phyloP scores from a whole-genome alignment of 306 rosid species.

The Trifolium fragiferum region DNA sequence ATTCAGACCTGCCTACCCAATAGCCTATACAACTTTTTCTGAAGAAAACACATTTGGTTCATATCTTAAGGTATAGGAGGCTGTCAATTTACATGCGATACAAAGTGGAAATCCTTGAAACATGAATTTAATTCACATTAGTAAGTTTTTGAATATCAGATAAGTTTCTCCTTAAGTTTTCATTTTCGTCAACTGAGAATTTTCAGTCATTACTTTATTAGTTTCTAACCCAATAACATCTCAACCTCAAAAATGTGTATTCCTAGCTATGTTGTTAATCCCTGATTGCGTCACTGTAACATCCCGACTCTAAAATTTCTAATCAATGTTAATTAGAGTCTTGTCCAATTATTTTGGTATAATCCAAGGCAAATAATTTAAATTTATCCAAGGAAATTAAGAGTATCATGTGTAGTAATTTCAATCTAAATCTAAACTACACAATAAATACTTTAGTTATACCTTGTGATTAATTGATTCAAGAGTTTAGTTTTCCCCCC shows the following conservation, averaged over 20 bases:
- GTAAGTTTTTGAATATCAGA: slow-evolving; percentile 1
- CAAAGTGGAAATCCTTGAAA: slow-evolving; percentile 25
- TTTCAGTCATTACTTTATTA: slow-evolving; percentile 1
- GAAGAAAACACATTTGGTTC: slow-evolving; percentile 23
- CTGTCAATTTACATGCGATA: neutral
- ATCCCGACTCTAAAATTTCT: no score
- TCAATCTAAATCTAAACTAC: no score
- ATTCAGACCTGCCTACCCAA: neutral
- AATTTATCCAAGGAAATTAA: no score
- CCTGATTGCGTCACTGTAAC: neutral
- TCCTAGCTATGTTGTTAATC: neutral
- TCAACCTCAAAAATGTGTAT: neutral
- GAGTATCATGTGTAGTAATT: no score
- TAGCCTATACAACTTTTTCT: slow-evolving; percentile 19
- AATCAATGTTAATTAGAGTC: no score
- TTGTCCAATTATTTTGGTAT: no score
- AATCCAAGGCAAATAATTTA: no score
- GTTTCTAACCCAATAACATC: neutral
- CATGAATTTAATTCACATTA: slow-evolving; percentile 15
- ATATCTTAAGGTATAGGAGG: slow-evolving; percentile 9
- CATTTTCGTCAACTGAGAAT: neutral
- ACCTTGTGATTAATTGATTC: no score
- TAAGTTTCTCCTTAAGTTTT: no score
- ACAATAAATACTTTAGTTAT: no score
- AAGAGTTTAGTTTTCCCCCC: no score